Percentiles rank a stretch among this genome's conserved stretches.
Conservation (phyloP, 1,284 basidiomycete genomes). For the Omphalotus olearius region DNA sequence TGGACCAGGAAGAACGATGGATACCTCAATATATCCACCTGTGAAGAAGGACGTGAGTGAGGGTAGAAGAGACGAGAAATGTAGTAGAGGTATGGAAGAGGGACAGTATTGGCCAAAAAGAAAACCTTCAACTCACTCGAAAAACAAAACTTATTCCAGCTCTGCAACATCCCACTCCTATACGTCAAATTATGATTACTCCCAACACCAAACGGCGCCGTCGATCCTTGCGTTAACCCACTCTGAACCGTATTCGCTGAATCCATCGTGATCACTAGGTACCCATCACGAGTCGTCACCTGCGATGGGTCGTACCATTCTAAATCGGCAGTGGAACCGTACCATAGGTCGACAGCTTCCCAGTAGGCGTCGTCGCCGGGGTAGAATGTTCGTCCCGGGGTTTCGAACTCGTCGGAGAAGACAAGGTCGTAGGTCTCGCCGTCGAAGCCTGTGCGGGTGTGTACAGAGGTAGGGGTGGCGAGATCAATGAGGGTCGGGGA, state of each 20-base stretch:
- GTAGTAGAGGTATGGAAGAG: constrained; percentile 38
- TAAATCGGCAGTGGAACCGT: constrained; percentile 61
- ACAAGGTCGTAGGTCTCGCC: not conserved
- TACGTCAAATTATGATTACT: constrained; percentile 65
- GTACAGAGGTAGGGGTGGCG: not conserved
- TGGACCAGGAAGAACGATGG: no score
- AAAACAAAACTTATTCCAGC: constrained; percentile 90
- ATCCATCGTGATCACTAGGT: constrained; percentile 66
- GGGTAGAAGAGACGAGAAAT: constrained; percentile 35
- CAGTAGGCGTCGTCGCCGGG: constrained; percentile 60
- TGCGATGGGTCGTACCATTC: constrained; percentile 82
- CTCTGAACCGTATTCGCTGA: not conserved
- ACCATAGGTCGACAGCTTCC: constrained; percentile 64
- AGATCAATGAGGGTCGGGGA: not conserved
- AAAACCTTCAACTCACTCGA: constrained; percentile 25
- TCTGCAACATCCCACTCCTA: constrained; percentile 63
- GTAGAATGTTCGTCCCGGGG: not conserved
- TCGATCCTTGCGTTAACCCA: constrained; percentile 26
- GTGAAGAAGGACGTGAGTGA: constrained; percentile 16
- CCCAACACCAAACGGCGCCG: constrained; percentile 35
- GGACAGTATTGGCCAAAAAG: not conserved
- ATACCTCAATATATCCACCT: constrained; percentile 19
- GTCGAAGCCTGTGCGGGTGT: not conserved
- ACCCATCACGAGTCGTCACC: constrained; percentile 67
- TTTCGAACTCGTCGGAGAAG: not conserved